Conservation (phyloP, 2,329 filamentous ascomycete genomes). For the Diplocarpon mali region DNA sequence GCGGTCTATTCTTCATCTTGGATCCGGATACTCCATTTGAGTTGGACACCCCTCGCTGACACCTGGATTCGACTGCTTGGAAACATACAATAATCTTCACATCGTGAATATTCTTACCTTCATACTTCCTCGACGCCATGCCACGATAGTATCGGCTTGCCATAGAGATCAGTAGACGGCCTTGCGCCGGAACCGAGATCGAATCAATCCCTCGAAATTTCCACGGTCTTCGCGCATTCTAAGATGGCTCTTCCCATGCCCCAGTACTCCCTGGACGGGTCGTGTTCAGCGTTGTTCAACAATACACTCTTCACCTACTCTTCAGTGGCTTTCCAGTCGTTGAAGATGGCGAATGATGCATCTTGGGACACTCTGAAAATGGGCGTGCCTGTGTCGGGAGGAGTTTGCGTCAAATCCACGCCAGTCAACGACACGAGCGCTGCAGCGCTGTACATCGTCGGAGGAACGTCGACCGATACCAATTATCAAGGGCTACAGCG, state of each 20-base stretch:
- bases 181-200: constrained; percentile 8
- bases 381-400: constrained; percentile 63
- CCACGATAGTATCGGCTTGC: constrained; percentile 13
- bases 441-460: constrained; percentile 68
- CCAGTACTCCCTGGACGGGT: constrained; percentile 55
- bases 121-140: constrained; percentile 14
- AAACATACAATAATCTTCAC: constrained; percentile 14
- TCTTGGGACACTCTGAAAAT: constrained; percentile 57
- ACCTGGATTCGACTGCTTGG: constrained; percentile 18
- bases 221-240: neutral
- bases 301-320: constrained; percentile 81
- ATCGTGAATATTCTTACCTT: constrained; percentile 6
- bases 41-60: constrained; percentile 11
- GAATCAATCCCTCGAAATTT: constrained; percentile 7
- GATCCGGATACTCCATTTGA: constrained; percentile 9
- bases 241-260: constrained; percentile 49
- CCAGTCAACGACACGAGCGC: constrained; percentile 43
- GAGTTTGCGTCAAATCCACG: constrained; percentile 62
- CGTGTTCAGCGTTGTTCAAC: constrained; percentile 72
- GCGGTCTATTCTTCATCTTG: constrained; percentile 1
- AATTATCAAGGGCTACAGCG: constrained; percentile 66
- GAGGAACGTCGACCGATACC: constrained; percentile 46
- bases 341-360: constrained; percentile 57
- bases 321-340: constrained; percentile 59
- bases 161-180: constrained; percentile 11